A percentile compares a stretch with the other conserved stretches of the same genome.
Evolutionary conservation across 2,329 filamentous ascomycete species (phyloP).

Genomic region (Hirsutella thompsonii): DNA sequence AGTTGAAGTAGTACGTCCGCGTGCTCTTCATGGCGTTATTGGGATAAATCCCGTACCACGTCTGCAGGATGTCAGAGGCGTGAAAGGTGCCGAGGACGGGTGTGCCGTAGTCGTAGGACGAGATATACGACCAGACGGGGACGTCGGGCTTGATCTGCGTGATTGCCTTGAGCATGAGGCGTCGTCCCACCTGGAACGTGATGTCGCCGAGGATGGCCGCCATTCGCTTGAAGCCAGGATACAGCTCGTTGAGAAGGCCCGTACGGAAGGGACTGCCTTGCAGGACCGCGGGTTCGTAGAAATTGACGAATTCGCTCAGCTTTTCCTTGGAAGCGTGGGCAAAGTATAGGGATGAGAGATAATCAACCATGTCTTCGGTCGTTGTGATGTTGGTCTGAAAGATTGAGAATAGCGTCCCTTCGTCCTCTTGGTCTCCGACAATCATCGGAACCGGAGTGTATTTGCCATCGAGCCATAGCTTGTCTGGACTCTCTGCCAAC

Average conservation of each 20-base stretch:
- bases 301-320: constrained; percentile 19
- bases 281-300: not conserved
- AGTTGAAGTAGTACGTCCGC: constrained; percentile 60
- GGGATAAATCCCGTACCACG: constrained; percentile 51
- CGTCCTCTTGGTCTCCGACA: constrained; percentile 67
- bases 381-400: constrained; percentile 57
- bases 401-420: constrained; percentile 62
- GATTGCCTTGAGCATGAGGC: constrained; percentile 44
- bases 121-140: constrained; percentile 61
- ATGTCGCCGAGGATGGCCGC: constrained; percentile 59
- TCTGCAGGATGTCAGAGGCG: constrained; percentile 53
- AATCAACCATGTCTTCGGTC: constrained; percentile 44
- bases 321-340: constrained; percentile 34
- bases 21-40: constrained; percentile 49
- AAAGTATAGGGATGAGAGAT: constrained; percentile 50
- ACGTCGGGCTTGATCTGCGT: constrained; percentile 38
- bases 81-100: constrained; percentile 72
- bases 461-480: constrained; percentile 35
- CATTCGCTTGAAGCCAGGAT: constrained; percentile 52
- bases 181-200: constrained; percentile 59
- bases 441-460: constrained; percentile 37
- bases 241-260: constrained; percentile 42
- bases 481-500: constrained; percentile 50
- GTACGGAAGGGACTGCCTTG: constrained; percentile 19
- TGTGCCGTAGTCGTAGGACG: constrained; percentile 58